phyloP scores from a whole-genome alignment of 2,329 filamentous ascomycete genomes.

The Didymellaceae sp. region DNA sequence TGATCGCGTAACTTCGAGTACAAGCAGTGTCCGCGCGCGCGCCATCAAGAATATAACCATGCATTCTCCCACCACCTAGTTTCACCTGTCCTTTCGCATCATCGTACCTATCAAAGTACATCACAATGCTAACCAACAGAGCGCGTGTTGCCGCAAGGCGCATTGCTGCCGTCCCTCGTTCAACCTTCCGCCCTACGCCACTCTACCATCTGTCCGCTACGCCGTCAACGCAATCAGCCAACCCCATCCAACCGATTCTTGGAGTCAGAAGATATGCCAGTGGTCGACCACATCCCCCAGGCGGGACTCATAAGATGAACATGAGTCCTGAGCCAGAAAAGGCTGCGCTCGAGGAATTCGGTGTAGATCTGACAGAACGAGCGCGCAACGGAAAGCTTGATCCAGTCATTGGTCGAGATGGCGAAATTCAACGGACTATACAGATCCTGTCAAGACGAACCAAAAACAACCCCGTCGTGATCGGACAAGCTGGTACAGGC shows the following conservation, averaged over 20 bases:
- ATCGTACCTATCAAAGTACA: conserved; percentile 1
- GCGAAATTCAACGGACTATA: conserved; percentile 91
- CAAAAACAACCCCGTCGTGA: conserved; percentile 96
- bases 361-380: conserved; percentile 84
- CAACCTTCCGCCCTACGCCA: conserved; percentile 25
- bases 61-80: conserved; percentile 5
- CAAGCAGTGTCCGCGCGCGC: conserved; percentile 27
- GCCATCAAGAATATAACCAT: conserved; percentile 34
- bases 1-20: conserved; percentile 31
- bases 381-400: conserved; percentile 91
- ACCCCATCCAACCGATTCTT: conserved; percentile 49
- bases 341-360: conserved; percentile 87
- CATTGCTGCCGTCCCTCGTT: conserved; percentile 31
- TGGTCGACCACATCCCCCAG: conserved; percentile 76
- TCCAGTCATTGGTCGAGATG: conserved; percentile 91
- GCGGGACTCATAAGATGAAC: conserved; percentile 94
- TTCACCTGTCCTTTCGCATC: conserved; percentile 12
- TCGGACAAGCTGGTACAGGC: conserved; percentile 87
- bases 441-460: conserved; percentile 91
- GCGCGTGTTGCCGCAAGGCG: conserved; percentile 45
- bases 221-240: conserved; percentile 8
- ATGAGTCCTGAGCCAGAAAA: conserved; percentile 79
- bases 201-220: conserved; percentile 33
- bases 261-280: conserved; percentile 64
- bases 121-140: conserved; percentile 47